phyloP scores from a whole-genome alignment of 768 basidiomycete genomes.

The Gautieria morchelliformis region DNA sequence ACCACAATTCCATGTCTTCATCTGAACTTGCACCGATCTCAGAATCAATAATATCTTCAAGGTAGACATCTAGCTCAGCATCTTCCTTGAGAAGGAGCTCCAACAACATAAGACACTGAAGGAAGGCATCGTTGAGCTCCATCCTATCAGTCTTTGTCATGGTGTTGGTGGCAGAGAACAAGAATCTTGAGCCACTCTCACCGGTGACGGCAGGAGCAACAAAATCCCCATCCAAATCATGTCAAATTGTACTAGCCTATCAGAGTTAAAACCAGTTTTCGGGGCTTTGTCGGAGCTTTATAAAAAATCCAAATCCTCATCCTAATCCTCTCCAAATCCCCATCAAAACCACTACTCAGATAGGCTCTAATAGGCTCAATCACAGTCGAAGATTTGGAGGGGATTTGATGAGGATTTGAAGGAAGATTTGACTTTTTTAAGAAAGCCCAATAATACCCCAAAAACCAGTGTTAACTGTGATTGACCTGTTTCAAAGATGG shows the following conservation, averaged over 20 bases:
- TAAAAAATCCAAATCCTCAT: not conserved
- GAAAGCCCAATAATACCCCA: too few species aligned
- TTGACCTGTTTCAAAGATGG: too few species aligned
- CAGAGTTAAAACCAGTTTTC: not conserved
- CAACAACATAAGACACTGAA: not conserved
- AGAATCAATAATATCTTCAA: not conserved
- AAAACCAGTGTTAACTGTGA: too few species aligned
- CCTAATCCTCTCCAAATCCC: not conserved
- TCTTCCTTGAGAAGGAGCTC: not conserved
- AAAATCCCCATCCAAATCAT: not conserved
- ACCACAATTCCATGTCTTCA: not conserved
- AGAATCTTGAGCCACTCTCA: not conserved
- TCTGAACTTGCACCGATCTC: not conserved
- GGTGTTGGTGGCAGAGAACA: not conserved
- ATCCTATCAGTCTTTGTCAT: not conserved
- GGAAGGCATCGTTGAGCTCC: not conserved
- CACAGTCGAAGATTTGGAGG: too few species aligned
- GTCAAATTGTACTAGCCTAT: constrained; percentile 1
- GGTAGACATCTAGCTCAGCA: not conserved
- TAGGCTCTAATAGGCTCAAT: not conserved
- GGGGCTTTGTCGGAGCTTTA: not conserved
- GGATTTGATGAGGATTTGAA: too few species aligned
- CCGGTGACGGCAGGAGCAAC: not conserved
- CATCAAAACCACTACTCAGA: not conserved
- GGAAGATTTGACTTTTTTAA: too few species aligned